Evolutionary conservation across 768 basidiomycete genomes (phyloP), one percentile per base, ranked within the genome.

Genomic region (Suillus plorans): DNA sequence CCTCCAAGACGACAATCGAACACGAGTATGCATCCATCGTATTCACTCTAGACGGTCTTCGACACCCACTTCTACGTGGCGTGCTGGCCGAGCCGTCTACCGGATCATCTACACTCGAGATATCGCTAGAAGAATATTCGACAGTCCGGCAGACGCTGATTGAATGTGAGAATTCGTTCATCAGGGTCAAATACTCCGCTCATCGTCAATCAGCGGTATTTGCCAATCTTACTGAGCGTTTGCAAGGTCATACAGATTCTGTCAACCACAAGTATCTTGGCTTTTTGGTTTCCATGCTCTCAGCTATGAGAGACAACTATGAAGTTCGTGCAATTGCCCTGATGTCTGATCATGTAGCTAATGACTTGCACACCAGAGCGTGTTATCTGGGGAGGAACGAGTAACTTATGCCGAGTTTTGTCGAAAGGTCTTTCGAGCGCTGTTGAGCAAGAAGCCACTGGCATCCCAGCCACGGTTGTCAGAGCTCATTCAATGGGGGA

Each of bases 1-100:
- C 85, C 1, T 73, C 76, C 34, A 74, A 79, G 56, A 67, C 82
- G 28, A 83, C 82, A 0, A 78, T 85, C 31, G 89, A 90, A 71
- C 84, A 84, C 63, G 82, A 87, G 64, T 92, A 86, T 65, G 72
- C 84, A 12, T 77, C 84, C 3, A 70, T 82, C 34, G 69, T 93
- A n/a, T 76, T 92, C 41, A 81, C 84, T 10, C 77, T 87, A n/a
- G 87, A 86, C 63, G 80, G 81, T 44, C 71, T 84, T 12, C 81
- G 77, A 12, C 88, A 92, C 72, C 81, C 84, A 5, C 72, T 87
- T 8, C 71, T 89, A 45, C 74, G 67, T 20, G 77, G 70, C 20
- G 67, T 80, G n/a, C 70, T 78, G 12, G 70, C 72, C 45, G 67
- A 71, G 2, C 69, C 66, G 63, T 67, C 70, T n/a, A 64, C 67